Conservation (phyloP, 345 rosid species). For the Litchi chinensis region DNA sequence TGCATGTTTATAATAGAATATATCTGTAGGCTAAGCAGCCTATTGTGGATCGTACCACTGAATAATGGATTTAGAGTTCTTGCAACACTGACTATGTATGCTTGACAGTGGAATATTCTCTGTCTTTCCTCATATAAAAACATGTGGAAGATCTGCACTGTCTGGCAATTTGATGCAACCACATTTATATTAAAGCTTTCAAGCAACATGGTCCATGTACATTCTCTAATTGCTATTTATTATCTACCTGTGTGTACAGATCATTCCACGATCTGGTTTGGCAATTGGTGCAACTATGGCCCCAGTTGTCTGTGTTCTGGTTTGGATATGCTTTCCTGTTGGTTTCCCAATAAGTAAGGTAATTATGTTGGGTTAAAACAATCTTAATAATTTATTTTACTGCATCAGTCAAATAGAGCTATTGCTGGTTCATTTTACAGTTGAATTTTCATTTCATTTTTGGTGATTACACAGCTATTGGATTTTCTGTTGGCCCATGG, state of each 20-base stretch:
- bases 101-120: not conserved
- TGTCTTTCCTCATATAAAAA: conserved; percentile 5
- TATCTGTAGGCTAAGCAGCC: not conserved
- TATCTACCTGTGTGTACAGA: conserved; percentile 48
- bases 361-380: conserved; percentile 10
- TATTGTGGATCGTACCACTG: not conserved
- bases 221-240: conserved; percentile 12
- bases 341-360: conserved; percentile 99
- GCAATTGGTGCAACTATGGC: conserved; percentile 91
- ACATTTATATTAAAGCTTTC: conserved; percentile 7
- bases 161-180: not conserved
- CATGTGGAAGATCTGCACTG: not conserved
- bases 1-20: conserved; percentile 1
- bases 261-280: conserved; percentile 95
- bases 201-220: not conserved
- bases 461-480: no score
- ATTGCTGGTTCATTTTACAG: conserved; percentile 14
- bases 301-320: conserved; percentile 83
- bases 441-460: not conserved
- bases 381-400: not conserved
- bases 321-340: conserved; percentile 86
- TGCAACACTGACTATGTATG: no score
- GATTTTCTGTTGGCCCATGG: no score
- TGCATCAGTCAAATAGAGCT: not conserved
- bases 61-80: conserved; percentile 2